Evolutionary conservation across 495 filamentous ascomycete species (phyloP).

Genomic region (Lophiotrema nucula): DNA sequence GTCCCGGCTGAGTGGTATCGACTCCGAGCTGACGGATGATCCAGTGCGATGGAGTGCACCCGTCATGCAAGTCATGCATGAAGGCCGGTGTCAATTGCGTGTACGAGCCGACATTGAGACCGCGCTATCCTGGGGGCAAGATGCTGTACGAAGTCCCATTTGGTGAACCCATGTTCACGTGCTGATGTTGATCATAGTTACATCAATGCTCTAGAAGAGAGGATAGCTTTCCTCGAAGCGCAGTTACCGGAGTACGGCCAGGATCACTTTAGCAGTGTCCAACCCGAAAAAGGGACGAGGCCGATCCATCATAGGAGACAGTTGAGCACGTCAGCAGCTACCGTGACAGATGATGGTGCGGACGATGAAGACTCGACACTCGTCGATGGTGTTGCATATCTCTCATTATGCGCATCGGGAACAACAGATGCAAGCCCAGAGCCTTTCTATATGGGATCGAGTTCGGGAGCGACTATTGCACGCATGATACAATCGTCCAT

Average conservation of each 20-base stretch:
- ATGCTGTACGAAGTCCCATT: constrained; percentile 10
- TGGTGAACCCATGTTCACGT: background rate
- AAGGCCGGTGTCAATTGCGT: constrained; percentile 16
- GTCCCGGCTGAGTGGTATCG: background rate
- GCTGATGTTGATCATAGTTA: constrained; percentile 6
- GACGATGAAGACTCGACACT: constrained; percentile 15
- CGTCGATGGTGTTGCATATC: constrained; percentile 22
- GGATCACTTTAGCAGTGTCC: constrained; percentile 14
- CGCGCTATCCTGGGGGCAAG: constrained; percentile 23
- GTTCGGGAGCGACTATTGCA: constrained; percentile 21
- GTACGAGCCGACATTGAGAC: constrained; percentile 19
- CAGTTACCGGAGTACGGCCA: constrained; percentile 21
- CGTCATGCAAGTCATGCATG: constrained; percentile 17
- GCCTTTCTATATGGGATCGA: constrained; percentile 25
- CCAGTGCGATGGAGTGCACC: constrained; percentile 17
- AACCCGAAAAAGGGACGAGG: constrained; percentile 3
- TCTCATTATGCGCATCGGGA: constrained; percentile 23
- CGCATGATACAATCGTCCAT: constrained; percentile 21
- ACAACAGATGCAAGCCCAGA: constrained; percentile 16
- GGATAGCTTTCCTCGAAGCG: constrained; percentile 23
- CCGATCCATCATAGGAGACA: background rate
- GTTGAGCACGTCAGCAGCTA: background rate
- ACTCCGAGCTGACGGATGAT: background rate
- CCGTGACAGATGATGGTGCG: background rate
- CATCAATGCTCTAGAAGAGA: constrained; percentile 25